phyloP scores from a whole-genome alignment of 2,329 filamentous ascomycete species.

The Cladobotryum protrusum region DNA sequence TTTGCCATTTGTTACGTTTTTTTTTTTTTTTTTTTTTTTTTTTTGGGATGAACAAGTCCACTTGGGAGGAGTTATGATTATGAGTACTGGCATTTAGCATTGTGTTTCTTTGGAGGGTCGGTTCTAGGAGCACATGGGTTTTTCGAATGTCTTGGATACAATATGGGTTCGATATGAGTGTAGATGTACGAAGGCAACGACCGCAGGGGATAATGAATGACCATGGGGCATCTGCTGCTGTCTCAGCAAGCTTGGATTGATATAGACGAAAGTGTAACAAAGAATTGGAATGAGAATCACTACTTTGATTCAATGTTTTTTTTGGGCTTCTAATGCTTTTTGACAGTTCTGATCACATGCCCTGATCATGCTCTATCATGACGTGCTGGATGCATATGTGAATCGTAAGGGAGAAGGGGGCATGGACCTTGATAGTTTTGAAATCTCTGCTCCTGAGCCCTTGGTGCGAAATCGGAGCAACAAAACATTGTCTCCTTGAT shows the following conservation, averaged over 20 bases:
- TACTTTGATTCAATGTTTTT: no score
- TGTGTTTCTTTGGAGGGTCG: neutral
- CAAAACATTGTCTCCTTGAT: no score
- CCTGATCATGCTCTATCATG: no score
- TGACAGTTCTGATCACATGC: no score
- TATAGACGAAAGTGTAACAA: neutral
- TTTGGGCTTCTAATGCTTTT: no score
- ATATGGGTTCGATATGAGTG: neutral
- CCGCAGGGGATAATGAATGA: neutral
- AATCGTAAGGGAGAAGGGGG: no score
- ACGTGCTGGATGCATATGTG: no score
- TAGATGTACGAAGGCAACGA: neutral
- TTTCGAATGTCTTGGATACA: neutral
- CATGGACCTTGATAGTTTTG: no score
- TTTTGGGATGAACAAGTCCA: neutral
- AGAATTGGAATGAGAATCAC: neutral
- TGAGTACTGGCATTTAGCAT: neutral
- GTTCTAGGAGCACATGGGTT: neutral
- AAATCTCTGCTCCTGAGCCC: no score
- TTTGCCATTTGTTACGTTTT: neutral
- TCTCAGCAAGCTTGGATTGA: neutral
- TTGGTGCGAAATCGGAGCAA: no score
- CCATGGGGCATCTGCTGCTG: neutral
- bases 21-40: neutral
- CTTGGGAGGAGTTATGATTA: neutral